Evolutionary conservation across 495 filamentous ascomycete species (phyloP), one percentile per base, ranked within the genome.

Genomic region (Barbatosphaeria neglecta): DNA sequence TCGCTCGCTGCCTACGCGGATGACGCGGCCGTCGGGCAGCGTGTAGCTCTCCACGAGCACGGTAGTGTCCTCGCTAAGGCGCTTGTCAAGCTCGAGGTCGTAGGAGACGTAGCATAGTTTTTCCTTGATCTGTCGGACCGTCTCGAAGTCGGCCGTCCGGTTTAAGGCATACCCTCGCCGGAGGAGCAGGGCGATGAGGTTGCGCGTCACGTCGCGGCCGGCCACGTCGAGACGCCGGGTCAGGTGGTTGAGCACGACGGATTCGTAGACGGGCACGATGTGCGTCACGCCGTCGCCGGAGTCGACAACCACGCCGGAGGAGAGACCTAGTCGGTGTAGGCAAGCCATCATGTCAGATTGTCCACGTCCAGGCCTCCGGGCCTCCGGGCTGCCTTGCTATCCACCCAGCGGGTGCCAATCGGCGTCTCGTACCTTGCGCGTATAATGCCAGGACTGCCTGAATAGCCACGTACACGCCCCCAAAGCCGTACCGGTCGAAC

Each of bases 81-180:
- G 80, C 66, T 97, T 85, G 75, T 99, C 92, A 38, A 97, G 75
- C 68, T 92, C 87, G 45, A 99, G 76, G 64, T 99, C 93, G 72
- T 97, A 99, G 4, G 89, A 95, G 48, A 99, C 90, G 67, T 99
- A 99, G 73, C 90, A 96, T 27, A 99, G 83, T 79, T 96, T 97
- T 73, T 99, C 92, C 71, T 99, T 99, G 68, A 99, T 96, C 65
- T 95, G 90, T 38, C 92, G 87, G 35, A 97, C 92, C 22, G 92
- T 99, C 70, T 99, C 92, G 64, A 99, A 99, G 63, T 99, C 92
- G 59, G 92, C 92, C 8, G 92, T 99, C 56, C 92, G 79, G 78
- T 99, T 99, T 42, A 99, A 76, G 18, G 92, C 92, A 65, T 99
- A 99, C 10, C 92, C 92, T 48, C 93, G 80, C 53, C 92, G 87